A percentile compares a stretch with the other conserved stretches of the same genome.
phyloP scores from a whole-genome alignment of 2,329 filamentous ascomycete species.

The Claviceps sp. region DNA sequence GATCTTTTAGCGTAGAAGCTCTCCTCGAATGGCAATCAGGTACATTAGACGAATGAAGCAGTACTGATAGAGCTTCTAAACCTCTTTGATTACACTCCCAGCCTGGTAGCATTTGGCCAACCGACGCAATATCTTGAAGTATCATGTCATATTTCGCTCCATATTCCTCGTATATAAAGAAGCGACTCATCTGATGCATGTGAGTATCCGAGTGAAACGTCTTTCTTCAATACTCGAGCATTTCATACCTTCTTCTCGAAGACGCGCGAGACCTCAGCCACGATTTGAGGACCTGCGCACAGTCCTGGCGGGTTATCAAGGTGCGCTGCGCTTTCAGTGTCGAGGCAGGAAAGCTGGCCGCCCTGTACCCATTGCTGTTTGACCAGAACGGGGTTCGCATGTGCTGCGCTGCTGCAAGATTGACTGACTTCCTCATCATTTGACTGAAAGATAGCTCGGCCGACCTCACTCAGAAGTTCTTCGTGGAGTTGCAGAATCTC shows the following conservation, averaged over 20 bases:
- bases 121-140: constrained; percentile 59
- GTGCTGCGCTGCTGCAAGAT: constrained; percentile 34
- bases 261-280: constrained; percentile 45
- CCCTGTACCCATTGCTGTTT: neutral
- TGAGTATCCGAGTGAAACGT: neutral
- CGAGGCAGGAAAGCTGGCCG: constrained; percentile 6
- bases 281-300: constrained; percentile 44
- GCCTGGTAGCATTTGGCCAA: constrained; percentile 53
- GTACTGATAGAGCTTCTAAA: constrained; percentile 68
- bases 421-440: constrained; percentile 40
- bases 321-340: constrained; percentile 27
- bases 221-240: neutral
- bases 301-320: constrained; percentile 16
- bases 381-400: neutral
- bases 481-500: constrained; percentile 77
- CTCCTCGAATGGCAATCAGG: constrained; percentile 53
- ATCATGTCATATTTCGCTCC: constrained; percentile 81
- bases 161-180: constrained; percentile 85
- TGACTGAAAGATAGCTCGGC: constrained; percentile 55
- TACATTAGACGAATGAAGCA: constrained; percentile 56
- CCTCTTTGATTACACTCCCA: constrained; percentile 77
- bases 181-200: constrained; percentile 52
- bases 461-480: constrained; percentile 62
- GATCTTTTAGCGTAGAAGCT: constrained; percentile 68
- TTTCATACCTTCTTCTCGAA: constrained; percentile 43